Conservation (phyloP, 192 early-diverging fungal genomes). For the Geosiphon pyriformis region DNA sequence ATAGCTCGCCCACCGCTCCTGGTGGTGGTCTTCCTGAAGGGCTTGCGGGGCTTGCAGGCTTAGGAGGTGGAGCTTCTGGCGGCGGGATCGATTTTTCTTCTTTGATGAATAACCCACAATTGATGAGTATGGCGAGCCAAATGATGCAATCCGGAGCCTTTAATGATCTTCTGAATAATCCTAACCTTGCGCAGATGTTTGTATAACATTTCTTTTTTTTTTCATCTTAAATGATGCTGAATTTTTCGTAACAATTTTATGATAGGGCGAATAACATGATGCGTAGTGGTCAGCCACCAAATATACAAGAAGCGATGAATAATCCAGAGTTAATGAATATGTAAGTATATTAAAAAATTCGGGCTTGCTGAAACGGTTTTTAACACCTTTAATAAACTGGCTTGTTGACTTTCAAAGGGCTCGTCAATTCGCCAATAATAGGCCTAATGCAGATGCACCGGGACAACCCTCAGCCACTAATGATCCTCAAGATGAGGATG, state of each 20-base stretch:
- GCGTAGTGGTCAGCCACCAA: slow-evolving; percentile 54
- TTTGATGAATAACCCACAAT: slow-evolving; percentile 87
- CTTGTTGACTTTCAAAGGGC: slow-evolving; percentile 30
- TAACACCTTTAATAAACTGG: background rate
- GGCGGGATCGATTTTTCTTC: slow-evolving; percentile 74
- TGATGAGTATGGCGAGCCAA: slow-evolving; percentile 94
- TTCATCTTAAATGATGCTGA: background rate
- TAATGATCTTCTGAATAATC: slow-evolving; percentile 86
- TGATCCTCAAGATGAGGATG: no score
- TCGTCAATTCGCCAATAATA: slow-evolving; percentile 37
- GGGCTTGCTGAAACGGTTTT: background rate
- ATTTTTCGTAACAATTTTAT: slow-evolving; percentile 15
- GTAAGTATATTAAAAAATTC: slow-evolving; percentile 28
- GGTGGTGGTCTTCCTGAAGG: slow-evolving; percentile 31
- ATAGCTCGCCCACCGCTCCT: slow-evolving; percentile 27
- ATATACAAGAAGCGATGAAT: slow-evolving; percentile 59
- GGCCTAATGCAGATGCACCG: no score
- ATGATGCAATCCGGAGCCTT: slow-evolving; percentile 86
- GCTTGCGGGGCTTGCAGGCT: slow-evolving; percentile 29
- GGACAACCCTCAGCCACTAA: no score
- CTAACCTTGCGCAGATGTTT: slow-evolving; percentile 78
- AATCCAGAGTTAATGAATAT: slow-evolving; percentile 62
- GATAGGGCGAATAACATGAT: slow-evolving; percentile 74
- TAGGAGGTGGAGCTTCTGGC: slow-evolving; percentile 50
- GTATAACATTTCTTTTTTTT: slow-evolving; percentile 19